A percentile compares a stretch with the other conserved stretches of the same genome.
Evolutionary conservation across 2,329 filamentous ascomycete genomes (phyloP).

Genomic region (Cordyceps tenuipes): DNA sequence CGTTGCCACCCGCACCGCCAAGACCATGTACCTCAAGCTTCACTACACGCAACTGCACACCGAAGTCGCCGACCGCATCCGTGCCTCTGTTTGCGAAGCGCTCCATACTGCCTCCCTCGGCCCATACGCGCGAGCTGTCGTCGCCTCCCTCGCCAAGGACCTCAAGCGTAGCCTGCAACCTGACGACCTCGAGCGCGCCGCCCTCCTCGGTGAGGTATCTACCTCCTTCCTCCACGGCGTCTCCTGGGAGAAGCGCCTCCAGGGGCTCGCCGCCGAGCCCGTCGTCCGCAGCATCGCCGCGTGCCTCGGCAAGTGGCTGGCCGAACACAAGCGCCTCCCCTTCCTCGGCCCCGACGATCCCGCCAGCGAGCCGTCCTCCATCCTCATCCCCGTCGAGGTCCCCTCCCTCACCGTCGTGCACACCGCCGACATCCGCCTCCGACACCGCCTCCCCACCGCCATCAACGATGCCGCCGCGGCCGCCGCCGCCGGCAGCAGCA

Average conservation of each 20-base stretch:
- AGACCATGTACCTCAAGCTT: conserved; percentile 59
- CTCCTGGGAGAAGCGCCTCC: conserved; percentile 41
- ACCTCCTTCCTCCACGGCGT: conserved; percentile 39
- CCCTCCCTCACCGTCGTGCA: conserved; percentile 76
- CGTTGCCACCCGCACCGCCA: conserved; percentile 27
- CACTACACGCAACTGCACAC: conserved; percentile 71
- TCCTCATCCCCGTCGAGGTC: conserved; percentile 84
- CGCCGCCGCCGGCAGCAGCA: conserved; percentile 19
- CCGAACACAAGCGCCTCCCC: conserved; percentile 20
- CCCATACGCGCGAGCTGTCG: conserved; percentile 39
- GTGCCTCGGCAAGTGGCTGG: conserved; percentile 27
- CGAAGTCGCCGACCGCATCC: conserved; percentile 51
- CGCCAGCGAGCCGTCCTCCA: conserved; percentile 45
- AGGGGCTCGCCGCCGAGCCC: conserved; percentile 38
- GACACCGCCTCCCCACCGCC: conserved; percentile 26
- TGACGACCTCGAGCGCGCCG: conserved; percentile 47
- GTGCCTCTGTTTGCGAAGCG: conserved; percentile 31
- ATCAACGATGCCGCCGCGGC: conserved; percentile 20
- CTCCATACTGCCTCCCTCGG: conserved; percentile 33
- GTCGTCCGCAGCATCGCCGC: conserved; percentile 20
- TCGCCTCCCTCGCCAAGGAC: conserved; percentile 35
- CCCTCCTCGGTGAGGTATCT: conserved; percentile 42
- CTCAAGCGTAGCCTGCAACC: conserved; percentile 36
- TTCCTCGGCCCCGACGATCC: conserved; percentile 14
- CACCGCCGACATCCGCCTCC: conserved; percentile 60